Base-by-base conservation (phyloP, 352 stramenopile genomes). In the Peronospora farinosa region DNA sequence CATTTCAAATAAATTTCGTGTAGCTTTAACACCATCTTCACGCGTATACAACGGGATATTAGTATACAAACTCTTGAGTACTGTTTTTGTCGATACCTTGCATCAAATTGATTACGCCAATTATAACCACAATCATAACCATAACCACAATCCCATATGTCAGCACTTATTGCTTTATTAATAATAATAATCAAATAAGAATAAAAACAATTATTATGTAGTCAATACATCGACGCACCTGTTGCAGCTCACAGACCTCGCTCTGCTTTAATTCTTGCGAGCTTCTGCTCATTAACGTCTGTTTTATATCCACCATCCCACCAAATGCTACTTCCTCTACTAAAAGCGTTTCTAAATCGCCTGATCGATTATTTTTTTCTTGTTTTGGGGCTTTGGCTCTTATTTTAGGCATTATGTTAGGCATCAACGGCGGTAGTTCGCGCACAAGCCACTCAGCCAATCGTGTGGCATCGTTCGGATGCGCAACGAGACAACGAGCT, bases 361-460 rank as follows among this genome's bases (percentile, higher is more conserved):
- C 16, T 0, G 19, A 39, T n/a, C 1, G 43, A 15, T n/a, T 17
- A 10, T 9, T 52, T 30, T 38, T 10, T 9, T 28, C 25, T 23
- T 41, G 39, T 6, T 55, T 51, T 54, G 15, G 28, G 3, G 10
- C 32, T 9, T 17, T 43, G 41, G 21, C 30, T 21, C 19, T 19
- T 7, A 2, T 21, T 52, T 54, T 47, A 32, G 31, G n/a, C 23
- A 9, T 21, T 15, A 6, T n/a, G 39, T 31, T 37, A 16, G 44
- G 28, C 30, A 37, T 12, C 30, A 66, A 42, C 23, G 47, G 10
- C 16, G 63, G 63, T 12, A 78, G 32, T 37, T 62, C 46, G 6
- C 66, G 64, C 47, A 78, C 69, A 7, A 82, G 35, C 68, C 66
- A 79, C 19, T 82, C 69, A n/a, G 47, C 60, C 41, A 79, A 60